Base-by-base conservation (phyloP, 169 alveolate species). In the Babesia divergens region DNA sequence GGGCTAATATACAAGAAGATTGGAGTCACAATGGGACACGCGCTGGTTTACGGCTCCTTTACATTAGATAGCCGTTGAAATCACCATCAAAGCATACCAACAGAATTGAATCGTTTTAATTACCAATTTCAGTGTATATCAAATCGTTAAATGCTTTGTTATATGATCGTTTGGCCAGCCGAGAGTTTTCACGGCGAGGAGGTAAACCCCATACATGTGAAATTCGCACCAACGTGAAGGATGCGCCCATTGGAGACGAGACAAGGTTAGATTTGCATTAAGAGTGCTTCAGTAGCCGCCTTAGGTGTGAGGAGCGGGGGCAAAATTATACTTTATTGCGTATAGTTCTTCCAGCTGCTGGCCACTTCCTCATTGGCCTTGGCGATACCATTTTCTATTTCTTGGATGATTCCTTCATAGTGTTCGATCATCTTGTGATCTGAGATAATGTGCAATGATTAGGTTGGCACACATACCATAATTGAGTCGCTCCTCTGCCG, bases 401-500 rank as follows among this genome's bases (percentile, higher is more conserved):
- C 88, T 8, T 56, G 74, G 31, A 80, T 70, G 16, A 80, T 62
- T 14, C 71, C 72, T 35, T 68, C 84, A 38, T 70, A 80, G 60
- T 80, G 88, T 37, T 60, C 80, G 22, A 80, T 80, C 88, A 80
- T 80, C 34, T 80, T 68, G 29, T 31, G 52, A 42, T 80, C 88
- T 80, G 44, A 22, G 1, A 24, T 46, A 9, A 69, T 31, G 4
- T 20, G 22, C 32, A 37, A 24, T 44, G 37, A 2, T 5, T 3
- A 0, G 0, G 26, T 13, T 31, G 9, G 13, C 16, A 7, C 24
- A 38, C 56, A 20, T 80, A 80, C 88, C 88, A 34, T 80, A 80
- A 59, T 80, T 58, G 4, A 80, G 65, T 6, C 88, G 56, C 69
- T 80, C 84, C 47, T 69, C 70, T 4, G 50, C 47, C 16, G 68